Evolutionary conservation across 2,329 filamentous ascomycete species (phyloP).

Genomic region (Fusarium phyllophilum): DNA sequence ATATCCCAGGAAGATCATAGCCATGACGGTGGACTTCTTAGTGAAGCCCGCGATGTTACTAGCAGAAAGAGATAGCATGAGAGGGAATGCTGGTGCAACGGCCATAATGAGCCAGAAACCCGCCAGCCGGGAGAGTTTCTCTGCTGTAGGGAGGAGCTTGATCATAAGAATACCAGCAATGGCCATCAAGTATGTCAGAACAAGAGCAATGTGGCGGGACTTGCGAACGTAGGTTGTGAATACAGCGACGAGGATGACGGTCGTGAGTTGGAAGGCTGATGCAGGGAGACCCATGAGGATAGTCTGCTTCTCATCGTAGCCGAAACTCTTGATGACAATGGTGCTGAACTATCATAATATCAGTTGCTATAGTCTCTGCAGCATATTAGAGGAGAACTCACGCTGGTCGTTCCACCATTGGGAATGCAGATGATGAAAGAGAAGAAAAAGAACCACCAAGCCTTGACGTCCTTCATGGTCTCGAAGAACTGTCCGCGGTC

Average conservation of each 20-base stretch:
- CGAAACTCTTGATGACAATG: slow-evolving; percentile 12
- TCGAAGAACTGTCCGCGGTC: not conserved
- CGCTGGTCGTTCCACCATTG: not conserved
- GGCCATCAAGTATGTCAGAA: slow-evolving; percentile 3
- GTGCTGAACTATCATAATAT: slow-evolving; percentile 1
- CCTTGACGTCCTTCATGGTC: slow-evolving; percentile 8
- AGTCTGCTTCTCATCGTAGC: slow-evolving; percentile 12
- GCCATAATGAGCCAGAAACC: slow-evolving; percentile 23
- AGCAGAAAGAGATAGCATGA: not conserved
- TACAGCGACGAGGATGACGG: not conserved
- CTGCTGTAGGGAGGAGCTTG: not conserved
- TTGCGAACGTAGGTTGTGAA: slow-evolving; percentile 15
- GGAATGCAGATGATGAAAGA: slow-evolving; percentile 18
- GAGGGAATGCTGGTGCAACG: not conserved
- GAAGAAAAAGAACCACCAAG: slow-evolving; percentile 20
- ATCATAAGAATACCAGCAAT: slow-evolving; percentile 19
- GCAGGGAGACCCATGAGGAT: slow-evolving; percentile 16
- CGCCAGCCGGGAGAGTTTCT: not conserved
- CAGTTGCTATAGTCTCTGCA: no score
- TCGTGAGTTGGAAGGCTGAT: slow-evolving; percentile 7
- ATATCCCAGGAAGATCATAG: slow-evolving; percentile 12
- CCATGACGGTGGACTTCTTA: slow-evolving; percentile 13
- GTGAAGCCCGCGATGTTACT: slow-evolving; percentile 19
- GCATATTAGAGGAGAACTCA: not conserved
- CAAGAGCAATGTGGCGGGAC: not conserved